Base-by-base conservation (phyloP, 139 green algal genomes). In the Astrephomene gubernaculifera region DNA sequence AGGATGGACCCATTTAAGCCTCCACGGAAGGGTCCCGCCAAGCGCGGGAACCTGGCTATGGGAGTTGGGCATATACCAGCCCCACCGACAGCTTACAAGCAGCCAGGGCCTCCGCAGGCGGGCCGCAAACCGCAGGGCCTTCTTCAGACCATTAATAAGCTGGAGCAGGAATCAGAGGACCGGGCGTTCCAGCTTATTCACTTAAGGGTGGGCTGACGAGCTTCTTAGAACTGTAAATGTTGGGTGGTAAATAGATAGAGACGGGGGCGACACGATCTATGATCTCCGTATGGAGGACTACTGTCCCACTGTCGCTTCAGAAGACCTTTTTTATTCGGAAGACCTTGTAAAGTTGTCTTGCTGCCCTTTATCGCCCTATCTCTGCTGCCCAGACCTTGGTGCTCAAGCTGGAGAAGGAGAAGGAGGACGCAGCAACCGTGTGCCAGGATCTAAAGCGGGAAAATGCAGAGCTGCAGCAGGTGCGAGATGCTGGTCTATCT, bases 351-450 rank as follows among this genome's bases (percentile, higher is more conserved):
- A n/a, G n/a, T n/a, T n/a, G n/a, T n/a, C n/a, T n/a, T n/a, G n/a
- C n/a, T n/a, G n/a, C n/a, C n/a, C n/a, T n/a, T n/a, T n/a, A n/a
- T n/a, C n/a, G n/a, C n/a, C n/a, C n/a, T n/a, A n/a, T n/a, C n/a
- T n/a, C n/a, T 31, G 39, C 24, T 33, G 27, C 38, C 60, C 87
- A 90, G 87, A 88, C 82, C 0, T 35, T 90, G 60, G 87, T 90
- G 60, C 82, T 90, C 24, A 87, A 82, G 49, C 38, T 90, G 35
- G 87, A 90, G 24, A 90, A 90, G 82, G 87, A 90, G 70, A 86
- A 86, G 24, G 87, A 88, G 82, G 87, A 90, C 41, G 83, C 87
- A 1, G 54, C 79, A 7, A 71, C 60, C 4, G 43, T 72, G 0
- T 76, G 74, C n/a, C 67, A 86, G 39, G 53, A 82, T 17, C 39